Conservation (phyloP, 768 basidiomycete species). For the Phaffia australis region DNA sequence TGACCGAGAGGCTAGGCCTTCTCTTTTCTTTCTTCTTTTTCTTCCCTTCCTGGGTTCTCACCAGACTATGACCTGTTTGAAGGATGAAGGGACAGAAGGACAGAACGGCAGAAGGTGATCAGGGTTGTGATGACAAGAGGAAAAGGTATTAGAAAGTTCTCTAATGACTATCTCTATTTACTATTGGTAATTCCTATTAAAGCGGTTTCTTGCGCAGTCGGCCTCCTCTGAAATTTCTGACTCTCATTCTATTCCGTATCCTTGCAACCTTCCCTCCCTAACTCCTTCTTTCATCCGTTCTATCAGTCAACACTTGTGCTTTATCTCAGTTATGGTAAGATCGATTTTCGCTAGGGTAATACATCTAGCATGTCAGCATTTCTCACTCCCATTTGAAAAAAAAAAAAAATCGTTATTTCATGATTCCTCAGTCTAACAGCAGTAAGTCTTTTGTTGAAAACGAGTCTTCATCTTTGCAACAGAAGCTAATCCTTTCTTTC, state of each 20-base stretch:
- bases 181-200: constrained; percentile 73
- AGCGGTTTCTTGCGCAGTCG: constrained; percentile 43
- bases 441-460: too few species aligned
- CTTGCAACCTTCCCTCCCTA: neutral
- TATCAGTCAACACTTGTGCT: too few species aligned
- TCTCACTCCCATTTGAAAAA: constrained; percentile 45
- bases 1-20: too few species aligned
- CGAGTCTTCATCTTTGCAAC: neutral
- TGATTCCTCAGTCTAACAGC: neutral
- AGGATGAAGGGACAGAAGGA: constrained; percentile 25
- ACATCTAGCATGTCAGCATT: constrained; percentile 5
- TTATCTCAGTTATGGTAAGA: too few species aligned
- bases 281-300: too few species aligned
- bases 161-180: constrained; percentile 39
- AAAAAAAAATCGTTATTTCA: constrained; percentile 62
- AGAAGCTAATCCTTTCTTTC: neutral
- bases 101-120: too few species aligned
- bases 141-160: neutral
- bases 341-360: too few species aligned
- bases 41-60: constrained; percentile 53
- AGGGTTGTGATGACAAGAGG: neutral
- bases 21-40: constrained; percentile 54
- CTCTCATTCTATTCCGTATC: constrained; percentile 27
- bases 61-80: constrained; percentile 54
- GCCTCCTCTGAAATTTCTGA: too few species aligned